A percentile compares a stretch with the other conserved stretches of the same genome.
Evolutionary conservation across 2,329 filamentous ascomycete genomes (phyloP).

Genomic region (Cordyceps pruinosa): DNA sequence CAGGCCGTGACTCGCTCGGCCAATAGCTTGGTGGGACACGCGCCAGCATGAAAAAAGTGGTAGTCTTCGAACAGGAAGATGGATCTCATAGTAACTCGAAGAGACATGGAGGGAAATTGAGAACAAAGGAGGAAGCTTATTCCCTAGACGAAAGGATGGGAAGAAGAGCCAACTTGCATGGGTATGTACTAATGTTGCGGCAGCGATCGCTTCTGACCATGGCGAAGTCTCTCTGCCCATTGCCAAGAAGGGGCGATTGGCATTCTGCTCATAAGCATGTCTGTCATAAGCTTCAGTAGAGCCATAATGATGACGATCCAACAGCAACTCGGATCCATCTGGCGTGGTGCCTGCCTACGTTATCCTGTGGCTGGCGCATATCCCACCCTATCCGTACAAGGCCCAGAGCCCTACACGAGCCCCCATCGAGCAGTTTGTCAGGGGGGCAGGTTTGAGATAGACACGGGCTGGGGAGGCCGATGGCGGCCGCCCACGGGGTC

Average conservation of each 20-base stretch:
- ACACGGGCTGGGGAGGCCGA: slow-evolving; percentile 15
- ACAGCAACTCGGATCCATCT: background rate
- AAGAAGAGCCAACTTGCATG: background rate
- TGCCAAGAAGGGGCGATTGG: too few relatives aligned
- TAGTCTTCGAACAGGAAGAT: too few relatives aligned
- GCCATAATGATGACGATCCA: background rate
- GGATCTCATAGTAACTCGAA: background rate
- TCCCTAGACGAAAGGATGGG: background rate
- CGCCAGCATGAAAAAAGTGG: too few relatives aligned
- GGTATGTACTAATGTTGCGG: too few relatives aligned
- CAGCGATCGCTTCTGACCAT: too few relatives aligned
- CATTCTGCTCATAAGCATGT: too few relatives aligned
- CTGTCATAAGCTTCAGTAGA: background rate
- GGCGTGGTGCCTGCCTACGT: slow-evolving; percentile 1
- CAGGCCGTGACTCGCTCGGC: too few relatives aligned
- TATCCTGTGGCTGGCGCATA: background rate
- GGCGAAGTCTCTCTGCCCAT: too few relatives aligned
- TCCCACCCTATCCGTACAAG: background rate
- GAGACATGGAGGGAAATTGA: background rate
- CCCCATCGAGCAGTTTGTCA: background rate
- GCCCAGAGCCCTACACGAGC: background rate
- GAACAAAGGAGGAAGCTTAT: background rate
- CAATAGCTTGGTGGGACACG: too few relatives aligned
- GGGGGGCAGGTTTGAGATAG: too few relatives aligned
- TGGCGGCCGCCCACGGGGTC: slow-evolving; percentile 6